phyloP scores from a whole-genome alignment of 2,329 filamentous ascomycete genomes.

The Aureobasidium subglaciale region DNA sequence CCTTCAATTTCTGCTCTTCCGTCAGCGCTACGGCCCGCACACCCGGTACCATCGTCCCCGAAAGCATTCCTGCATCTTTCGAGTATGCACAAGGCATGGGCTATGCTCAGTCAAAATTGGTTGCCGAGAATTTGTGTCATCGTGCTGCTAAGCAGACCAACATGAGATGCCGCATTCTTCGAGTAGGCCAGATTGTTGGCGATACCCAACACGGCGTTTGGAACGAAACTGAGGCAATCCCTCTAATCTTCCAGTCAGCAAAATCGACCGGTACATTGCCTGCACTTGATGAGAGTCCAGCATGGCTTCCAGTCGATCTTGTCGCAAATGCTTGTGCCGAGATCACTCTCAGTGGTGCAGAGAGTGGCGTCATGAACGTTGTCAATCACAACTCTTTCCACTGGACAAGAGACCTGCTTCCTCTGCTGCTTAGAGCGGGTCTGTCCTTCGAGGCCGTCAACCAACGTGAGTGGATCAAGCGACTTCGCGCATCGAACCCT shows the following conservation, averaged over 20 bases:
- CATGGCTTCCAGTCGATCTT: conserved; percentile 40
- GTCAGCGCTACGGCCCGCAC: conserved; percentile 37
- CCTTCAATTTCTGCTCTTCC: conserved; percentile 45
- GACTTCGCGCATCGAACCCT: conserved; percentile 39
- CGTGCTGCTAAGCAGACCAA: conserved; percentile 26
- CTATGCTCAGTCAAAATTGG: conserved; percentile 21
- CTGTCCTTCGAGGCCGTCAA: conserved; percentile 40
- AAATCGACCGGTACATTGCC: conserved; percentile 44
- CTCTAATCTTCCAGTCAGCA: conserved; percentile 41
- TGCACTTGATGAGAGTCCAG: conserved; percentile 34
- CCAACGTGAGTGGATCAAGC: conserved; percentile 39
- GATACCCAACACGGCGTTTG: conserved; percentile 34
- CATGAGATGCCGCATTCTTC: conserved; percentile 22
- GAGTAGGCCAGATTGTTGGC: conserved; percentile 36
- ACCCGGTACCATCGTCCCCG: conserved; percentile 27
- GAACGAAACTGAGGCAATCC: conserved; percentile 53
- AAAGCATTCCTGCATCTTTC: conserved; percentile 28
- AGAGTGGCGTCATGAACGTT: conserved; percentile 30
- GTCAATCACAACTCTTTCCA: conserved; percentile 44
- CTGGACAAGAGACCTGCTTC: conserved; percentile 49
- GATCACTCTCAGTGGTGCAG: conserved; percentile 18
- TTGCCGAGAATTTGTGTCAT: conserved; percentile 27
- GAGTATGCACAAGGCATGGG: conserved; percentile 19
- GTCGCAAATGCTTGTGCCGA: conserved; percentile 33
- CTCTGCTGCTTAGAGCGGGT: conserved; percentile 40